Percentiles rank a stretch among this genome's conserved stretches.
Conservation (phyloP, 2,329 filamentous ascomycete species). For the Xylaria sp. region DNA sequence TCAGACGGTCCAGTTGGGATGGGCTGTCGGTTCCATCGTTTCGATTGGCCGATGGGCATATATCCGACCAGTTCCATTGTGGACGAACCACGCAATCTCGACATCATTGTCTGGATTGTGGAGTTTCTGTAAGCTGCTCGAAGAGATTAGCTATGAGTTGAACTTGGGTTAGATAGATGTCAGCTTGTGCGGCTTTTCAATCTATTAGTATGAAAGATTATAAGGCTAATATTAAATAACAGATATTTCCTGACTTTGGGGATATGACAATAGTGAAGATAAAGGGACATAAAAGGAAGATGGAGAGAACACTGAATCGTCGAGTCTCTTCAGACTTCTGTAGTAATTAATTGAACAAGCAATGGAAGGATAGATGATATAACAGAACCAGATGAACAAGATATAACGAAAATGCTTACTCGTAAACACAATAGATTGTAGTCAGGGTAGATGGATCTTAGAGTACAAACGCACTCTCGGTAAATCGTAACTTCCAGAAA, state of each 20-base stretch:
- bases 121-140: neutral
- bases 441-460: too few relatives aligned
- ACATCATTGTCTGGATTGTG: constrained; percentile 12
- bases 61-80: neutral
- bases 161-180: too few relatives aligned
- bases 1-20: constrained; percentile 27
- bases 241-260: neutral
- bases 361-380: too few relatives aligned
- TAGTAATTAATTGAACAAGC: too few relatives aligned
- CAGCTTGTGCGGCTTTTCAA: neutral
- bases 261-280: neutral
- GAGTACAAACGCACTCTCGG: too few relatives aligned
- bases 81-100: neutral
- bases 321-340: too few relatives aligned
- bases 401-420: too few relatives aligned
- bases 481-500: too few relatives aligned
- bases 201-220: constrained; percentile 1
- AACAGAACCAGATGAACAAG: too few relatives aligned
- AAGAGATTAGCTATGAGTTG: neutral
- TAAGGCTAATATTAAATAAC: neutral
- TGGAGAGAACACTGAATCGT: neutral
- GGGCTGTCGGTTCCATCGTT: constrained; percentile 22
- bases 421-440: too few relatives aligned
- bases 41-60: neutral
- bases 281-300: neutral